Percentiles rank a stretch among this genome's conserved stretches.
phyloP scores from a whole-genome alignment of 305 asterid species.

The Fraxinus albicans region DNA sequence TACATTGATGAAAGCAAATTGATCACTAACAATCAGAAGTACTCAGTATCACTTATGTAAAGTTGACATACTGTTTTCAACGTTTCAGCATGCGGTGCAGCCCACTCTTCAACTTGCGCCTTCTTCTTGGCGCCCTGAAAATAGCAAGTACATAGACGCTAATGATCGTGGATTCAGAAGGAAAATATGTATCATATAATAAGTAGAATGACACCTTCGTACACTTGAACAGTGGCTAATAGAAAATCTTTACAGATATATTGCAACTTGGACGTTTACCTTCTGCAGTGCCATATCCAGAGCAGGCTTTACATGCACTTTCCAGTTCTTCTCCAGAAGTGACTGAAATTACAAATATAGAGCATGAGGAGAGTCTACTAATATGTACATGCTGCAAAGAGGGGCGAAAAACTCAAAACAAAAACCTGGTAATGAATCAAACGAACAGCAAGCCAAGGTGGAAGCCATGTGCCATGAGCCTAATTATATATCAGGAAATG shows the following conservation, averaged over 20 bases:
- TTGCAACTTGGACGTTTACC: constrained; percentile 43
- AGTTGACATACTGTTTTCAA: constrained; percentile 54
- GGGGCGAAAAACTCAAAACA: background rate
- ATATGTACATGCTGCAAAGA: constrained; percentile 2
- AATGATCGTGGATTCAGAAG: constrained; percentile 7
- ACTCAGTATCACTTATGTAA: constrained; percentile 12
- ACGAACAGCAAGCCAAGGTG: constrained; percentile 81
- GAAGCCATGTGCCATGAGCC: constrained; percentile 95
- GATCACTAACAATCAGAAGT: constrained; percentile 8
- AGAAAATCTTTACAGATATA: background rate
- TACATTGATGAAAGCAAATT: constrained; percentile 3
- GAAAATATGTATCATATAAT: constrained; percentile 18
- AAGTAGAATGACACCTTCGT: background rate
- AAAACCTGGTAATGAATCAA: constrained; percentile 57
- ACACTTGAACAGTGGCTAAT: constrained; percentile 3
- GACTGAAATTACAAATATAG: constrained; percentile 44
- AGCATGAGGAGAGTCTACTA: constrained; percentile 8
- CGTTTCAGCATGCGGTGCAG: constrained; percentile 78
- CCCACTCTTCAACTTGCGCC: constrained; percentile 80
- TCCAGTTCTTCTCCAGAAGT: constrained; percentile 70
- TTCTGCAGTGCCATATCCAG: constrained; percentile 53
- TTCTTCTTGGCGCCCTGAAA: constrained; percentile 72
- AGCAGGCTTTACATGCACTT: constrained; percentile 78
- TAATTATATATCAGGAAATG: constrained; percentile 31
- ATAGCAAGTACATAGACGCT: constrained; percentile 10